Percentiles rank a stretch among this genome's conserved stretches.
These are phyloP conservation scores for Xylariomycetidae sp. DNA, from an alignment of 2,329 filamentous ascomycete species.

Conservation along the genomic window DNA sequence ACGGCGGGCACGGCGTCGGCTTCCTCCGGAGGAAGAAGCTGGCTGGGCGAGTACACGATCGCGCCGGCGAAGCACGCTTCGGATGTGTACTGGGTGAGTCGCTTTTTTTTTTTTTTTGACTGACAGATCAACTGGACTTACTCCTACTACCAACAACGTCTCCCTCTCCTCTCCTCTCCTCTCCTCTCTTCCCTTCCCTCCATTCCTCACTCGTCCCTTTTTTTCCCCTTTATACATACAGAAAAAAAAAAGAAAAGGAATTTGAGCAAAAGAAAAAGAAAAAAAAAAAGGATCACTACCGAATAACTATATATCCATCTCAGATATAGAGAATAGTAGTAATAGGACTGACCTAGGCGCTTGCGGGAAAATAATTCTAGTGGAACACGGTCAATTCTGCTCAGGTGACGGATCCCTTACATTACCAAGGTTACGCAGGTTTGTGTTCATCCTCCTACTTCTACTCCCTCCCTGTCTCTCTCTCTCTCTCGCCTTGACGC, in stretches of 20 bases:
- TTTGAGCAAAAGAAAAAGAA: neutral
- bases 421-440: conserved; percentile 48
- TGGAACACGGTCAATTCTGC: conserved; percentile 53
- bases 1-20: conserved; percentile 39
- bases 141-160: no score
- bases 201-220: no score
- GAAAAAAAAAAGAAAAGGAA: conserved; percentile 1
- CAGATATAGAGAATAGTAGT: no score
- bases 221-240: no score
- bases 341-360: no score
- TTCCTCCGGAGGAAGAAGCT: conserved; percentile 43
- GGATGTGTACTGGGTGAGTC: conserved; percentile 50
- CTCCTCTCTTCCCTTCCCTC: no score
- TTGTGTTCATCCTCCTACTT: conserved; percentile 1
- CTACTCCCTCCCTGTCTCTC: no score
- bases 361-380: no score
- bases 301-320: no score
- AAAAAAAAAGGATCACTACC: neutral
- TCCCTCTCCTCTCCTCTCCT: no score
- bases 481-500: no score
- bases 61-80: conserved; percentile 53
- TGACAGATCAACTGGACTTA: no score
- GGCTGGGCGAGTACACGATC: conserved; percentile 57
- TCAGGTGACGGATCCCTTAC: conserved; percentile 46
- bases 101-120: conserved; percentile 4